Percentiles rank a stretch among this genome's conserved stretches.
phyloP scores from a whole-genome alignment of 352 stramenopile species.

The Globisporangium irregulare region DNA sequence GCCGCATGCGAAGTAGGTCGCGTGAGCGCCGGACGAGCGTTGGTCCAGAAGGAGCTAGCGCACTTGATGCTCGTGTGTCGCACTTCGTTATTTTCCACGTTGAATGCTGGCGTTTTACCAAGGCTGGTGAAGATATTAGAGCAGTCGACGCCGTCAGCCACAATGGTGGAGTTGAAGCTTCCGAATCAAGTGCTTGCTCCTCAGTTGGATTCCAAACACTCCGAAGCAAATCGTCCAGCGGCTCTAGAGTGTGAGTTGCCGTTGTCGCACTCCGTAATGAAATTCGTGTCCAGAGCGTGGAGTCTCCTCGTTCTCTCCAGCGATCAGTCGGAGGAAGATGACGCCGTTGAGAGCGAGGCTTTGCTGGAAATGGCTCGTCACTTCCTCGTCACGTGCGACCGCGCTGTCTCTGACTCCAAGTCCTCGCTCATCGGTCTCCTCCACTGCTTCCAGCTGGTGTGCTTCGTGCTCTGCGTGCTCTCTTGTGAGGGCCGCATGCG shows the following conservation, averaged over 20 bases:
- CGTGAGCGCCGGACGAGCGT: neutral
- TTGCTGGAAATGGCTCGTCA: slow-evolving; percentile 28
- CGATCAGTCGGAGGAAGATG: neutral
- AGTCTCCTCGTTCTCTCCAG: slow-evolving; percentile 13
- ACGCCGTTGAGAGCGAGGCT: neutral
- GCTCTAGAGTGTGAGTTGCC: slow-evolving; percentile 13
- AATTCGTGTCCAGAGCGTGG: slow-evolving; percentile 38
- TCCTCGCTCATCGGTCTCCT: slow-evolving; percentile 22
- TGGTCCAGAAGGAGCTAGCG: slow-evolving; percentile 15
- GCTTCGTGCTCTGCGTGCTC: slow-evolving; percentile 21
- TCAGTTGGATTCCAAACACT: neutral
- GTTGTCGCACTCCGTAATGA: slow-evolving; percentile 22
- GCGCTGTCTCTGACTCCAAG: slow-evolving; percentile 21
- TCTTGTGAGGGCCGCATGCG: slow-evolving; percentile 17
- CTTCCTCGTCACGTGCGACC: slow-evolving; percentile 25
- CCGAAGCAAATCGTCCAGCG: neutral
- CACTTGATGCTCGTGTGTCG: slow-evolving; percentile 9
- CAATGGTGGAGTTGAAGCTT: neutral
- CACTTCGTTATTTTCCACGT: neutral
- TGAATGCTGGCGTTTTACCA: slow-evolving; percentile 8
- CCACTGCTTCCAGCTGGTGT: slow-evolving; percentile 37
- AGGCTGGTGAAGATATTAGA: slow-evolving; percentile 1
- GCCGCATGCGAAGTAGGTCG: neutral
- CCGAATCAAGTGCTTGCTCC: neutral
- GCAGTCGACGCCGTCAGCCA: neutral